Evolutionary conservation across 1,284 basidiomycete species (phyloP), one percentile per base, ranked within the genome.

Genomic region (Melampsora abietis-canadensis): DNA sequence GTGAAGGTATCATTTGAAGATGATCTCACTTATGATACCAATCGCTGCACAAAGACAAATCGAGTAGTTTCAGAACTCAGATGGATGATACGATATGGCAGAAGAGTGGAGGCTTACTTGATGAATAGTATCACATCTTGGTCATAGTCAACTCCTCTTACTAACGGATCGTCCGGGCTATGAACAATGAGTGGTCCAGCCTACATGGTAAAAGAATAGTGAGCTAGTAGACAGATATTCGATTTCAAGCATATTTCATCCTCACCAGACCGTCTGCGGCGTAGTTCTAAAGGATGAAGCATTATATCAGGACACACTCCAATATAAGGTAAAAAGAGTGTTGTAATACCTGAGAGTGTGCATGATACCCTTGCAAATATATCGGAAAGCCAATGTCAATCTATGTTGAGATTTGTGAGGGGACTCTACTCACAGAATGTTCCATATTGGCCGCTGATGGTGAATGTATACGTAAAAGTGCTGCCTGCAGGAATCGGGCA

Each of bases 381-480:
- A 15, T 4, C 10, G 30, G 19, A 24, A 24, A 62, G 17, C 8
- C 31, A 30, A 37, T 62, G 19, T 62, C 10, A 30, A 34, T 17
- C 8, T 17, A 62, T 31, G n/a, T 4, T 31, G 14, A 12, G 30
- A 62, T 15, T 62, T 34, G 10, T 10, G 37, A 24, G 2, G 54
- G 4, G 30, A 0, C 12, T 37, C 8, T 4, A 70, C 68, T 64
- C 40, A 70, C 86, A 87, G 75, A 82, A 85, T 7, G 83, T 83
- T 78, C 80, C 86, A 79, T 75, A 81, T 66, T 84, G 72, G 31
- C 78, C 78, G 65, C n/a, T 27, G n/a, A 81, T 77, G 21, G 80
- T 82, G 76, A 84, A 85, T 59, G 84, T 84, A 82, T 87, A 87
- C 21, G 84, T 82, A 82, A 86, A 87, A 12, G 81, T 82, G n/a